Conservation (phyloP, 176 grass and related monocot species). For the Lolium multiflorum region DNA sequence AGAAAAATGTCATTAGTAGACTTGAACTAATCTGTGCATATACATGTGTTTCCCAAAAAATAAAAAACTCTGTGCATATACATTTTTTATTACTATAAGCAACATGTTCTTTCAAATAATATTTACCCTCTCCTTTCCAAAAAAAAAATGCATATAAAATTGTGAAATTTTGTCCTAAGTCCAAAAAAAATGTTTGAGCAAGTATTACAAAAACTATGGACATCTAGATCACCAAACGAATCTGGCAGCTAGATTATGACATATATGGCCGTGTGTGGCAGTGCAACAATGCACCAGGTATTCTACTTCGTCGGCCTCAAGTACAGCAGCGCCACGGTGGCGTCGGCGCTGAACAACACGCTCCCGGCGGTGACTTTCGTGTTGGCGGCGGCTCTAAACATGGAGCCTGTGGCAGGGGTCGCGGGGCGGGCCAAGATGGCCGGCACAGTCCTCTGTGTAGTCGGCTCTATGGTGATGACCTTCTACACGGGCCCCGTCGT, state of each 20-base stretch:
- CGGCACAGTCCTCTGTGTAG: constrained; percentile 54
- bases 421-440: constrained; percentile 49
- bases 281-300: constrained; percentile 60
- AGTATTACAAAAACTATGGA: too few relatives aligned
- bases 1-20: background rate
- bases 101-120: background rate
- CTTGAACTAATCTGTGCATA: background rate
- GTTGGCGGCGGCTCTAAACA: constrained; percentile 56
- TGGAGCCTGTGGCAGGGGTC: background rate
- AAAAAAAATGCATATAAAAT: too few relatives aligned
- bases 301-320: constrained; percentile 65
- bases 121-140: too few relatives aligned
- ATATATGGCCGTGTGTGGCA: background rate
- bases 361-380: constrained; percentile 68
- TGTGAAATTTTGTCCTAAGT: too few relatives aligned
- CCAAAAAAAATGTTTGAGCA: too few relatives aligned
- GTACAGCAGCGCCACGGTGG: constrained; percentile 61
- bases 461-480: constrained; percentile 67
- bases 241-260: too few relatives aligned
- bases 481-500: constrained; percentile 61
- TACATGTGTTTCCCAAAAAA: too few relatives aligned
- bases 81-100: background rate
- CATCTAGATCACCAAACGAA: too few relatives aligned
- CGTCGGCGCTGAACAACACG: constrained; percentile 68
- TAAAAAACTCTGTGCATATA: too few relatives aligned